Evolutionary conservation across 768 basidiomycete species (phyloP).

Genomic region (Melanogaster broomeanus): DNA sequence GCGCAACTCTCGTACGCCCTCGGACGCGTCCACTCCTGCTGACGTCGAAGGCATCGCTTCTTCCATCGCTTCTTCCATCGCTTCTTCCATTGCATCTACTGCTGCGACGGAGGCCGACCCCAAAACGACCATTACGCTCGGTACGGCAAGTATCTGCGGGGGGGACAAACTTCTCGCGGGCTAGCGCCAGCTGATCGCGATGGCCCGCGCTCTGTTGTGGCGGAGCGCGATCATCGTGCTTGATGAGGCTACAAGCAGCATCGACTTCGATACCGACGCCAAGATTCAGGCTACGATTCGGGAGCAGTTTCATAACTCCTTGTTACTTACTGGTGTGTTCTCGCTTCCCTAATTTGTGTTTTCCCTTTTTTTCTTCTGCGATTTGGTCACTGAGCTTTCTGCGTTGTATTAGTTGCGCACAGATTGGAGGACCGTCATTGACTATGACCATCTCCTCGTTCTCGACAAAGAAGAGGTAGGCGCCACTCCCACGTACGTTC

Average conservation of each 20-base stretch:
- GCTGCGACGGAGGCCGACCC: conserved; percentile 53
- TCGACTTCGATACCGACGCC: conserved; percentile 85
- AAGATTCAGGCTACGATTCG: conserved; percentile 90
- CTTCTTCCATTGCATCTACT: conserved; percentile 43
- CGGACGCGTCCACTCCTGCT: conserved; percentile 44
- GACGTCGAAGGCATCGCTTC: too few relatives aligned
- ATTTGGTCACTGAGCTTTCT: too few relatives aligned
- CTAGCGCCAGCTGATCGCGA: conserved; percentile 84
- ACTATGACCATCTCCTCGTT: too few relatives aligned
- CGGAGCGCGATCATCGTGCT: conserved; percentile 74
- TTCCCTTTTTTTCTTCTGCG: too few relatives aligned
- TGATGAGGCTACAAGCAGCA: conserved; percentile 85
- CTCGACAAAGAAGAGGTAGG: too few relatives aligned
- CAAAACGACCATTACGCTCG: conserved; percentile 61
- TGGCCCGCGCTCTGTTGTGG: conserved; percentile 79
- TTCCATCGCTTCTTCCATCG: too few relatives aligned
- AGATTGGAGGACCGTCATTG: too few relatives aligned
- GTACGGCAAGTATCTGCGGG: conserved; percentile 83
- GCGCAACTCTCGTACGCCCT: conserved; percentile 50
- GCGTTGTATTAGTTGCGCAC: too few relatives aligned
- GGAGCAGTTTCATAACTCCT: conserved; percentile 76
- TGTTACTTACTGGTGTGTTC: conserved; percentile 68
- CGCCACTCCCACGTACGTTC: too few relatives aligned
- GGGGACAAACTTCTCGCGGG: conserved; percentile 90
- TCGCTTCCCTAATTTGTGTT: too few relatives aligned